Evolutionary conservation across 148 eudicot species (phyloP), one percentile per base, ranked within the genome.

Genomic region (Vaccinium darrowii): DNA sequence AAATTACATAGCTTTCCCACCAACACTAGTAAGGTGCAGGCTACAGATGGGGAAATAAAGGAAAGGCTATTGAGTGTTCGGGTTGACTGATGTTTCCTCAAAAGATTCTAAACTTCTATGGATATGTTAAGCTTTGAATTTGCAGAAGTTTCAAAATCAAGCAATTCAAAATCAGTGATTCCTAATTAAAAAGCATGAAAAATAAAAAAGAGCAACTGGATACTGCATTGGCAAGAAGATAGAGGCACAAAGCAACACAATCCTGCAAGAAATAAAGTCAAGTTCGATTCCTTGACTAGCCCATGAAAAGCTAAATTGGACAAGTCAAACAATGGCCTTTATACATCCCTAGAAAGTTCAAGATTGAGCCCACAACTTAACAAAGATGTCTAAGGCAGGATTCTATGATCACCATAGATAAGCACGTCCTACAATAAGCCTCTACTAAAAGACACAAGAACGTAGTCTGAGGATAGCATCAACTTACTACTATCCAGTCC

Each of bases 401-500:
- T 67, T 81, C 23, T 2, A 36, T 36, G 39, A 36, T 36, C 39
- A 36, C 39, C 39, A 36, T 36, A 36, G 39, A 36, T 36, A 36
- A 36, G 39, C 39, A 36, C 3, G 39, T 36, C 39, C 39, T 36
- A 36, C 39, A 36, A 36, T 36, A 36, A 36, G 39, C 39, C 47
- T 43, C 47, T 43, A 43, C 47, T 7, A 43, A 43, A 43, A 33
- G 30, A 69, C 47, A 83, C 27, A 75, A 33, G 69, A 43, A 84
- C 18, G 2, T 8, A 39, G 14, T 93, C 98, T 97, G 81, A 19
- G 47, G 76, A 43, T 60, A 12, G 56, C 79, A 54, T 23, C 49
- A 78, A 81, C 86, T 74, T 82, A 97, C 99, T 98, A 86, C 91
- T 89, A 74, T 88, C 95, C 86, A 97, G 85, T 85, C 99, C 99